Evolutionary conservation across 148 eudicot genomes (phyloP).

Genomic region (Hydrangea macrophylla): DNA sequence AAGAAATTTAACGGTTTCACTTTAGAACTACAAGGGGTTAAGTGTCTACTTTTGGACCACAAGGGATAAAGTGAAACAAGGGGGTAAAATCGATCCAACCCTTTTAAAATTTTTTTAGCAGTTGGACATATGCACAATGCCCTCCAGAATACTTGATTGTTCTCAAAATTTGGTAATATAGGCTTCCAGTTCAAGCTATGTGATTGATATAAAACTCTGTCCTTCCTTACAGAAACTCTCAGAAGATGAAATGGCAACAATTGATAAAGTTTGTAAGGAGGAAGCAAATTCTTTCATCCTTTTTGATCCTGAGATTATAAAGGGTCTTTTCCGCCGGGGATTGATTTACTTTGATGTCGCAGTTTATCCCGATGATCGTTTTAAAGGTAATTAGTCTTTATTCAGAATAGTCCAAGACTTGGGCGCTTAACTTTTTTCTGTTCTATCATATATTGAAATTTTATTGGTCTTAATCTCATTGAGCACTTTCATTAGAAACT

Average conservation of each 20-base stretch:
- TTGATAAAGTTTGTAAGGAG: conserved; percentile 97
- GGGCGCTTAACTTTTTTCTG: background rate
- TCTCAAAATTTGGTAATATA: background rate
- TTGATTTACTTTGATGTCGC: conserved; percentile 90
- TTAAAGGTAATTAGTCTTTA: conserved; percentile 62
- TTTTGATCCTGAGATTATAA: conserved; percentile 77
- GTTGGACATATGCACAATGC: background rate
- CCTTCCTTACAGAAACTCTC: conserved; percentile 71
- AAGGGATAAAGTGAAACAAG: too few relatives aligned
- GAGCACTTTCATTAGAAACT: background rate
- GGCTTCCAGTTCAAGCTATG: conserved; percentile 1
- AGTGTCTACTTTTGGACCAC: too few relatives aligned
- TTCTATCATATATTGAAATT: background rate
- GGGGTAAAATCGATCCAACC: too few relatives aligned
- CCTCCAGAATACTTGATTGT: background rate
- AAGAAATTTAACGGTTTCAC: too few relatives aligned
- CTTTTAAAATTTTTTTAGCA: background rate
- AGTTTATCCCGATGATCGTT: conserved; percentile 89
- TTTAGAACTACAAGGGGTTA: too few relatives aligned
- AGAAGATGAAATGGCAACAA: conserved; percentile 93
- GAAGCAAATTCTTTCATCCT: conserved; percentile 84
- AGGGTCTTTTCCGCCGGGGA: conserved; percentile 82
- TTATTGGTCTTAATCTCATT: background rate
- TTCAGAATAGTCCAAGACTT: background rate
- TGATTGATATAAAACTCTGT: background rate